Base-by-base conservation (phyloP, 1,139 yeast genomes). In the Yamadazyma kanchanaburiensis region DNA sequence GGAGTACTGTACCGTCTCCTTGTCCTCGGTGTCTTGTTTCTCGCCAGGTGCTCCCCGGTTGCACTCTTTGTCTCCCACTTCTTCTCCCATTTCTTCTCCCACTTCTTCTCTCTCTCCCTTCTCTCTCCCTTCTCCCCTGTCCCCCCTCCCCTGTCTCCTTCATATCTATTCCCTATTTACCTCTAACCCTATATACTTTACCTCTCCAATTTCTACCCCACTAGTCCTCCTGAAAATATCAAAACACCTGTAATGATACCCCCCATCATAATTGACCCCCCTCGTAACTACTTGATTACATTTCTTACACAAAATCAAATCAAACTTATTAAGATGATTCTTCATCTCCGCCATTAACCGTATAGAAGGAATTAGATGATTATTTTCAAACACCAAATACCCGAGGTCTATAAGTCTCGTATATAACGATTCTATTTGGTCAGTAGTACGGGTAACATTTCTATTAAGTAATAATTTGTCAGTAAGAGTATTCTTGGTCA, bases 261-360 rank as follows among this genome's bases (percentile, higher is more conserved):
- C 67, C 1, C 43, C 48, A 0, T 48, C 38, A 42, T 75, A 67
- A 22, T 58, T 58, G 4, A 55, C 43, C 0, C 88, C 88, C 28
- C 67, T 39, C 0, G 85, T 79, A 5, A 77, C 74, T 10, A 79
- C 54, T 21, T 70, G 75, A n/a, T 59, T 54, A 50, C 88, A 81
- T 12, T 73, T 77, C 16, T 45, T 40, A 45, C 89, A 81, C 8
- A 47, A 21, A 5, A 63, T 50, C 1, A 79, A 46, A 15, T 65
- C 58, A 2, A 77, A 80, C 19, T 55, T 54, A 4, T 52, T 51
- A 4, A 78, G 46, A 40, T 64, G 72, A 20, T 51, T 49, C 32
- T 64, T 62, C 30, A 78, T 53, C 39, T 78, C 86, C 7, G 70
- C 54, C 6, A 77, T 38, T 1, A 72, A 46, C 15, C 74, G 50